Base-by-base conservation (phyloP, 306 rosid species). In the Aeschynomene evenia region DNA sequence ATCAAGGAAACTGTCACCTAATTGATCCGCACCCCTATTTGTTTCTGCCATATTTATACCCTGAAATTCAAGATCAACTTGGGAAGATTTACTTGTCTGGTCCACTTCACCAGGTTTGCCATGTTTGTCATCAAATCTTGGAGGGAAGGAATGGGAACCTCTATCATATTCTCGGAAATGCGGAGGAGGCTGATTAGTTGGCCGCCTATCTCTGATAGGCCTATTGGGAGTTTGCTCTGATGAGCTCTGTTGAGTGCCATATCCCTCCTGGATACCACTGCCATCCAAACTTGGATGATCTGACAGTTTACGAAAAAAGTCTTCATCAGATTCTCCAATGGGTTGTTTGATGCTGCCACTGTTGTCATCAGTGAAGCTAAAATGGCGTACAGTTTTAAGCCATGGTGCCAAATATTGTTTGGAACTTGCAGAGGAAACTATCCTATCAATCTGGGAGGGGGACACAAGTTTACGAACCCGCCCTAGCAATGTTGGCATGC, bases 1-100 rank as follows among this genome's bases (percentile, higher is more conserved):
- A 2, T 86, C 94, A 1, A 90, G 97, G 68, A 93, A 93, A 65
- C 80, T 73, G 11, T 85, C 91, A 34, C 85, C 85, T 63, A 66
- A 79, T 58, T 63, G 71, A 46, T 24, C 18, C 5, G 6, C 60
- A 20, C 68, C 82, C 40, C 71, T 52, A 12, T 49, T 81, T 3
- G 16, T 72, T 15, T 51, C 62, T 28, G 50, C 51, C 60, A 59
- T 22, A 26, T 65, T 80, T 74, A 68, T 59, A 18, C 73, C 76
- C 20, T 16, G 73, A 67, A 68, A 74, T 34, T 70, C 79, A 63
- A 67, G 4, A 76, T 55, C 63, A 80, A 15, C 11, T 69, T 71
- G 51, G 33, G 79, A 58, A 49, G 51, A 56, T 55, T 46, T 65
- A 9, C 66, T 71, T 26, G 72, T 34, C 45, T 2, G 68, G 31